Evolutionary conservation across 2,329 filamentous ascomycete genomes (phyloP).

Genomic region (Aureobasidium melanogenum): DNA sequence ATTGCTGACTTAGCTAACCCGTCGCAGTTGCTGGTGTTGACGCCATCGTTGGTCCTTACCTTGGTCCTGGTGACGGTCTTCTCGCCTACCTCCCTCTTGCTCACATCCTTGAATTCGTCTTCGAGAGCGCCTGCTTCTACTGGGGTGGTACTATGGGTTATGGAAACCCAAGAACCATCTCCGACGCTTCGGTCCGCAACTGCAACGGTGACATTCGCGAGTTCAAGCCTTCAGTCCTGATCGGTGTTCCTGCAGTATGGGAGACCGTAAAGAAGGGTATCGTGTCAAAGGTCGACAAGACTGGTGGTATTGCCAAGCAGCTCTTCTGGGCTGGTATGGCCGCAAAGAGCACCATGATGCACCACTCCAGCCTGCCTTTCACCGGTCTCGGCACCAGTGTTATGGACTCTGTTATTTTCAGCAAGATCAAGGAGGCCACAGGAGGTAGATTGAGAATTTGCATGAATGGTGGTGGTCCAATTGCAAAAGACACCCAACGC

Average conservation of each 20-base stretch:
- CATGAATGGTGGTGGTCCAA: conserved; percentile 88
- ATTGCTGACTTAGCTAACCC: conserved; percentile 13
- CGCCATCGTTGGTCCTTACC: conserved; percentile 65
- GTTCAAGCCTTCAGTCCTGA: conserved; percentile 78
- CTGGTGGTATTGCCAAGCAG: conserved; percentile 60
- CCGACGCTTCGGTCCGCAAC: conserved; percentile 77
- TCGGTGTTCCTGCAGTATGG: conserved; percentile 95
- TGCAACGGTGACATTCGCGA: conserved; percentile 91
- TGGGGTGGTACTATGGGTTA: conserved; percentile 91
- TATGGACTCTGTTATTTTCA: conserved; percentile 79
- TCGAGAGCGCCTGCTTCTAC: conserved; percentile 84
- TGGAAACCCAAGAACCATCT: conserved; percentile 80
- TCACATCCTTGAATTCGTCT: conserved; percentile 92
- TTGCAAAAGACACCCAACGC: conserved; percentile 76
- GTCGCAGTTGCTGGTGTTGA: conserved; percentile 63
- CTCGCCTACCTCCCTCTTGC: conserved; percentile 89
- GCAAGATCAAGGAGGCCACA: conserved; percentile 81
- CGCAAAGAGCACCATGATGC: conserved; percentile 52
- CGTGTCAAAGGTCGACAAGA: conserved; percentile 63
- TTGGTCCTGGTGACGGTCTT: conserved; percentile 68
- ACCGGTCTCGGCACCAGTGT: conserved; percentile 48
- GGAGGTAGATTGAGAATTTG: conserved; percentile 82
- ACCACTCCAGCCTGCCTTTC: conserved; percentile 39
- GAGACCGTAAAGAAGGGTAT: conserved; percentile 96
- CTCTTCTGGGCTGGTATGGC: conserved; percentile 66